Evolutionary conservation across 768 basidiomycete species (phyloP).

Genomic region (Suillus ampliporus): DNA sequence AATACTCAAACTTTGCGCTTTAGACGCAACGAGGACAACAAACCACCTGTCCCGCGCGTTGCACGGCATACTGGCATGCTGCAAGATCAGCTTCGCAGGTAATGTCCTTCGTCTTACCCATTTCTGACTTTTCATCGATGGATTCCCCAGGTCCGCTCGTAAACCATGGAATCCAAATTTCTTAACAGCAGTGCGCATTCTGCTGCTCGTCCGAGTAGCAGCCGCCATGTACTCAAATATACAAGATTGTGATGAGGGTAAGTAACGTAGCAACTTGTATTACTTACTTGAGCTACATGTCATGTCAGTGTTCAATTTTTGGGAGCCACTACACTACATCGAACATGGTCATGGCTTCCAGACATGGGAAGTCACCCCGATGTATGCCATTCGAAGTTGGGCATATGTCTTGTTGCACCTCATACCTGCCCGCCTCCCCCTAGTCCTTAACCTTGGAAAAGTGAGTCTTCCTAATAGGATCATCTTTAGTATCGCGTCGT

Average conservation of each 20-base stretch:
- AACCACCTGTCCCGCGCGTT: slow-evolving; percentile 33
- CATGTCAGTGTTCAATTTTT: slow-evolving; percentile 91
- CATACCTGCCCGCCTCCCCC: slow-evolving; percentile 65
- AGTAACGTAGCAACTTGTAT: slow-evolving; percentile 11
- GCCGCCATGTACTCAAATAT: slow-evolving; percentile 96
- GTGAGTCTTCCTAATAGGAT: slow-evolving; percentile 45
- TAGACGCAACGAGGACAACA: slow-evolving; percentile 46
- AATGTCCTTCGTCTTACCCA: slow-evolving; percentile 15
- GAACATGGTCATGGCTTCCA: slow-evolving; percentile 89
- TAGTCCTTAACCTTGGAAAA: slow-evolving; percentile 71
- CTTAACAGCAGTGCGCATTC: slow-evolving; percentile 80
- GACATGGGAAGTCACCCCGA: slow-evolving; percentile 96
- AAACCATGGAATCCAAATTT: slow-evolving; percentile 89
- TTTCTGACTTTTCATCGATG: slow-evolving; percentile 17
- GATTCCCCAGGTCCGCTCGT: slow-evolving; percentile 52
- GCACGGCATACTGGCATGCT: slow-evolving; percentile 70
- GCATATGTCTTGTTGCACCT: slow-evolving; percentile 87
- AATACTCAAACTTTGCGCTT: slow-evolving; percentile 57
- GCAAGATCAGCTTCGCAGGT: slow-evolving; percentile 83
- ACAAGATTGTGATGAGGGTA: slow-evolving; percentile 97
- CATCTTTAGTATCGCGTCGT: background rate
- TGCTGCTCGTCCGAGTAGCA: slow-evolving; percentile 79
- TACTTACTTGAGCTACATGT: slow-evolving; percentile 3
- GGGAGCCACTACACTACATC: slow-evolving; percentile 96
- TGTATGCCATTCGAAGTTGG: slow-evolving; percentile 94